phyloP scores from a whole-genome alignment of 1,284 basidiomycete genomes.

The Sporisorium scitamineum region DNA sequence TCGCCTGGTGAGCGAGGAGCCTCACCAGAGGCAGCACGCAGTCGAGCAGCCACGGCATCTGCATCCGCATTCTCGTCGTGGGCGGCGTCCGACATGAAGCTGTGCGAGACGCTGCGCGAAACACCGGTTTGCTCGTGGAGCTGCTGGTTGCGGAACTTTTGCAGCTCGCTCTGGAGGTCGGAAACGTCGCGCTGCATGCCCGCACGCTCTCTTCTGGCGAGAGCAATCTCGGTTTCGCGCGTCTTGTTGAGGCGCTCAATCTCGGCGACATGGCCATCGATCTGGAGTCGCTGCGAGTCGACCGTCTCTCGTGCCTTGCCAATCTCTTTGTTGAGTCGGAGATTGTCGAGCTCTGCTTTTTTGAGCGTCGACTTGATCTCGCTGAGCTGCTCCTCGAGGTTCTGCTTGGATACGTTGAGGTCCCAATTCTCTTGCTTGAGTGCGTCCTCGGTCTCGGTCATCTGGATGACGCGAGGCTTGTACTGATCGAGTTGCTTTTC shows the following conservation, averaged over 20 bases:
- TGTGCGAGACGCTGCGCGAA: conserved; percentile 50
- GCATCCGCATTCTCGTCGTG: conserved; percentile 43
- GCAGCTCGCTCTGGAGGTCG: conserved; percentile 83
- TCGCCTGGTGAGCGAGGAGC: conserved; percentile 44
- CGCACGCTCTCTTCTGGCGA: conserved; percentile 86
- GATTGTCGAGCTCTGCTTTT: conserved; percentile 84
- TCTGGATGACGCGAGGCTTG: conserved; percentile 59
- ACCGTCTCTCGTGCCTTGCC: conserved; percentile 79
- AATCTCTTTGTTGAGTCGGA: conserved; percentile 82
- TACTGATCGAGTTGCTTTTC: conserved; percentile 61
- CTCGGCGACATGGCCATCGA: conserved; percentile 78
- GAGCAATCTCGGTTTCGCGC: conserved; percentile 90
- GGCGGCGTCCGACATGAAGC: conserved; percentile 48
- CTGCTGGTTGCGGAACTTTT: conserved; percentile 55
- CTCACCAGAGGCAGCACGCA: conserved; percentile 45
- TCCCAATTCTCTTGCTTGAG: conserved; percentile 99
- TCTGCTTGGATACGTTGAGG: conserved; percentile 90
- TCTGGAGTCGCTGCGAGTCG: conserved; percentile 87
- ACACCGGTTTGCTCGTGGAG: conserved; percentile 33
- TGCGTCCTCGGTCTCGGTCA: conserved; percentile 72
- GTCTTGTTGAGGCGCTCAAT: conserved; percentile 84
- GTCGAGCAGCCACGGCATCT: conserved; percentile 30
- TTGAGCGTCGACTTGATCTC: conserved; percentile 77
- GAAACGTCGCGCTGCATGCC: conserved; percentile 89
- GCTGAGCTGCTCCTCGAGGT: conserved; percentile 79